Base-by-base conservation (phyloP, 495 filamentous ascomycete genomes). In the Xylaria longipes region DNA sequence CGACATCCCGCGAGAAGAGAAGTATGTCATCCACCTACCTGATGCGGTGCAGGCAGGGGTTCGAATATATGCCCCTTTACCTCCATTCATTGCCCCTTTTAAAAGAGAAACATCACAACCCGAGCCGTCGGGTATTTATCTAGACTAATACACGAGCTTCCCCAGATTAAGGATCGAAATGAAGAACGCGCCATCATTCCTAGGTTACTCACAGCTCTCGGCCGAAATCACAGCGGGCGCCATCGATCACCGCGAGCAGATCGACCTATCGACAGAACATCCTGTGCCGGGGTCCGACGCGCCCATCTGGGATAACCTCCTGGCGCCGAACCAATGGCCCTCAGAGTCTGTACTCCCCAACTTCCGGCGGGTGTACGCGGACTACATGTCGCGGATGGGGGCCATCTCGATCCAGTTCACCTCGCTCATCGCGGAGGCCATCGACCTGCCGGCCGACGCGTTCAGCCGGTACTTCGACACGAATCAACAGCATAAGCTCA, bases 271-370 rank as follows among this genome's bases (percentile, higher is more conserved):
- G 39, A 91, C 93, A 0, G 91, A 94, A 54, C 89, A 95, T 65
- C 86, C 92, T 0, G 72, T 91, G 0, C 93, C 92, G 0, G 82
- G 79, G 0, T 84, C 88, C 0, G 79, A 80, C 22, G 89, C 91
- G 45, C 94, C 94, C 1, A 79, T 90, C 6, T 95, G 95, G 80
- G 86, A 91, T 73, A 94, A 95, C 78, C 89, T 98, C 31, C 87
- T 90, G 22, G 93, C 91, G 20, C 94, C 94, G 0, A 97, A 95
- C 76, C 92, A 97, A 86, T 99, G 96, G 96, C 96, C 96, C 0
- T 88, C 91, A 14, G 78, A 88, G 14, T 73, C 73, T 0, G 81
- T 86, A 56, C 86, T 97, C 22, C 94, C 96, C 0, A 78, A 81
- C 8, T 98, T 98, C 81, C 90, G 90, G 17, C 73, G 84, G 8